Evolutionary conservation across 192 early-diverging fungal genomes (phyloP), one percentile per base, ranked within the genome.

Genomic region (Obelidium mucronatum): DNA sequence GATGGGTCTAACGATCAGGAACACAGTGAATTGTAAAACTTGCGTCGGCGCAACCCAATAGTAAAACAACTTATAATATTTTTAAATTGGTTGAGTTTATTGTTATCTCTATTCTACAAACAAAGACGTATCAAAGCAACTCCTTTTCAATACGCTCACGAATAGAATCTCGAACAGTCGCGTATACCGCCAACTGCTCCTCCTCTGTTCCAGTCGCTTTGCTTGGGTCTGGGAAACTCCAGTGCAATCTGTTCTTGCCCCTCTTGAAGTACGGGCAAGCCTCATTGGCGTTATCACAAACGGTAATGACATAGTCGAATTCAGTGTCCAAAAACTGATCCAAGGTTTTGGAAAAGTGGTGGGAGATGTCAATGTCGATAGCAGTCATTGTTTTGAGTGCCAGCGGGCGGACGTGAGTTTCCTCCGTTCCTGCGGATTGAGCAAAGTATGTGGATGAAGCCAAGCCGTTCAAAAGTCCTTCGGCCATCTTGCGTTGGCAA

Each of bases 251-350:
- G 11, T 53, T 33, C 31, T 56, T 73, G n/a, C 51, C 79, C 8
- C 51, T 75, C 0, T 53, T 48, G 56, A 80, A 80, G 28, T 30
- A 37, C 28, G 79, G 79, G 51, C 79, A 80, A 13, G 79, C 31
- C n/a, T 80, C 79, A 60, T 80, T 80, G 19, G 79, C 79, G 35
- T 28, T 31, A 44, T 80, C 79, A 55, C 79, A 80, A 2, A 80
- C 79, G 11, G 79, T 80, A 26, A 80, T 75, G 2, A 80, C 79
- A 34, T 63, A 60, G 73, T 80, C 79, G 15, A 80, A 79, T 17
- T 61, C 39, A 28, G 52, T 55, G 26, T 80, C 59, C 4, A 78
- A 59, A 44, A 78, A 78, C 4, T 30, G 60, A 53, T 80, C 77
- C 30, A 80, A 62, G 17, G 75, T 78, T 63, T 80, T 80, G 2